Evolutionary conservation across 75 land plant species (phyloP).

Genomic region (Selaginella tamariscina): DNA sequence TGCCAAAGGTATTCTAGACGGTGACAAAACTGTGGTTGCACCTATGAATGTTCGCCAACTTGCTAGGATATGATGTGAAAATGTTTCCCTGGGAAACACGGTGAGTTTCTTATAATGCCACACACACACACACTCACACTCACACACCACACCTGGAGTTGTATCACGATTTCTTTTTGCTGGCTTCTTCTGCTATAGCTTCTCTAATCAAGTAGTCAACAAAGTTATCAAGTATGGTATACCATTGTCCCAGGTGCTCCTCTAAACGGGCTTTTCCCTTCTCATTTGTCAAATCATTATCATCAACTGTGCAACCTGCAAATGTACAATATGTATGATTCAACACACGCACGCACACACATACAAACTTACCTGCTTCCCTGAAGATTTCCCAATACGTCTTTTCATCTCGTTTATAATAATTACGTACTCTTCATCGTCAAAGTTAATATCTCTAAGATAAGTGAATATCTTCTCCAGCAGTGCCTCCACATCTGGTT

Average conservation of each 20-base stretch:
- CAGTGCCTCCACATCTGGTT: neutral
- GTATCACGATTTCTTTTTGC: no score
- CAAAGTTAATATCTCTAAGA: neutral
- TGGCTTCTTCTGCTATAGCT: neutral
- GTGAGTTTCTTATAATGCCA: no score
- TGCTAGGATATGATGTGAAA: neutral
- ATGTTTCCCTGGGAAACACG: no score
- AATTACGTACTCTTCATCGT: neutral
- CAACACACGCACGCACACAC: no score
- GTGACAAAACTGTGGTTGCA: neutral
- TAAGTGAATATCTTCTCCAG: neutral
- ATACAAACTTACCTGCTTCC: neutral
- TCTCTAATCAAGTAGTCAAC: neutral
- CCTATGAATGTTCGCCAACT: slow-evolving; percentile 13
- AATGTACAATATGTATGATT: no score
- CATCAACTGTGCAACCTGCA: neutral
- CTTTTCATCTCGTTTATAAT: neutral
- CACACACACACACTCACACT: no score
- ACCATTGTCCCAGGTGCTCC: neutral
- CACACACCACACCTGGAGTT: no score
- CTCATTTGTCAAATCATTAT: neutral
- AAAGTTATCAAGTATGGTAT: neutral
- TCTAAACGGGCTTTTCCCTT: neutral
- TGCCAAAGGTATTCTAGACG: neutral
- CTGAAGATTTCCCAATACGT: neutral